These are phyloP conservation scores for Coprinellus micaceus DNA, from an alignment of 768 basidiomycete genomes.

Conservation along the genomic window DNA sequence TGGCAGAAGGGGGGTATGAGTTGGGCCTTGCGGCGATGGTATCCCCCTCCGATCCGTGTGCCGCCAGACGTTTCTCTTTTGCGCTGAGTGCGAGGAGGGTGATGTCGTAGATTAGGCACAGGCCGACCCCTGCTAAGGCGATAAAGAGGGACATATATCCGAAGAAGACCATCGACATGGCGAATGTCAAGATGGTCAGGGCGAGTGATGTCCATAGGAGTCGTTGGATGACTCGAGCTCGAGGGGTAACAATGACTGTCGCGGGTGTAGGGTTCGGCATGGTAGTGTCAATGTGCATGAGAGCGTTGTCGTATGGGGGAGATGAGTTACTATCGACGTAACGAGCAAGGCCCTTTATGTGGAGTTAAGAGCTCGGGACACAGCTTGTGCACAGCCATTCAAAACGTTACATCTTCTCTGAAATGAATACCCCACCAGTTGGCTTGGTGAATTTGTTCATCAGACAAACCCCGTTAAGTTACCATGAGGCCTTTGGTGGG, in stretches of 20 bases:
- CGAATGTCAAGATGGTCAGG: not conserved
- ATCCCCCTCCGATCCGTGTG: not conserved
- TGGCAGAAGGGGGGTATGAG: not conserved
- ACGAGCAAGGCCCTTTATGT: no score
- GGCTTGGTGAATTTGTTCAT: no score
- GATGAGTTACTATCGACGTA: no score
- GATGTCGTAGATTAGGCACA: not conserved
- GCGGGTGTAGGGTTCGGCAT: no score
- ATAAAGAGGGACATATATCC: not conserved
- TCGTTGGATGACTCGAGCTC: not conserved
- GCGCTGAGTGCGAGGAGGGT: not conserved
- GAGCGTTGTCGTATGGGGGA: no score
- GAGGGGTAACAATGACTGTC: not conserved
- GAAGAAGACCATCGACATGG: not conserved
- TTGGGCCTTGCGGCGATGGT: not conserved
- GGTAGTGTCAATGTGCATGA: no score
- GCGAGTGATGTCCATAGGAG: constrained; percentile 1
- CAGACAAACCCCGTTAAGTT: no score
- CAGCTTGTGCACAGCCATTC: no score
- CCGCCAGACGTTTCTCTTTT: not conserved
- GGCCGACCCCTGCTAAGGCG: not conserved
- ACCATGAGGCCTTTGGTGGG: no score
- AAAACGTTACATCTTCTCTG: no score
- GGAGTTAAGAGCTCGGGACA: no score
- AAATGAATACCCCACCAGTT: no score